phyloP scores from a whole-genome alignment of 129 eudicot species.

The Pseudognaphalium luteoalbum region DNA sequence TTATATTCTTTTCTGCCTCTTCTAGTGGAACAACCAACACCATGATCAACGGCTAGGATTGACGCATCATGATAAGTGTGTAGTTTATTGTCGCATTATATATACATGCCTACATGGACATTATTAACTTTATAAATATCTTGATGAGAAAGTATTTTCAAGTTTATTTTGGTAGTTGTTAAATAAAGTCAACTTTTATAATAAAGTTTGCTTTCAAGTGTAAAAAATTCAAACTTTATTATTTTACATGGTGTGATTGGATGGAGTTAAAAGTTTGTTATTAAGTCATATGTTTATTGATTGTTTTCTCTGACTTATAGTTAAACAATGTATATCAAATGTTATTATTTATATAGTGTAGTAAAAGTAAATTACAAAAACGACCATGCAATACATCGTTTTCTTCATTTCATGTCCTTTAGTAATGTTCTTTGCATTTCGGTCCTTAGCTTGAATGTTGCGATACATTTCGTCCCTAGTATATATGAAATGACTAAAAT shows the following conservation, averaged over 20 bases:
- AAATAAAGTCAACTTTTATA: too few species aligned
- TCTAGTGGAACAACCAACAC: background rate
- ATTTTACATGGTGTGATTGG: background rate
- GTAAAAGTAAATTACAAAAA: too few species aligned
- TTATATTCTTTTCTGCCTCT: background rate
- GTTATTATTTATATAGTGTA: too few species aligned
- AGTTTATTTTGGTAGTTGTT: background rate
- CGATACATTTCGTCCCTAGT: background rate
- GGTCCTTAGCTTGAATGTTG: too few species aligned
- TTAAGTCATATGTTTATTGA: background rate
- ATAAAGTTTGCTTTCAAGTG: background rate
- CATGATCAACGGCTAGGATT: slow-evolving; percentile 13
- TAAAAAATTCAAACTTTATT: too few species aligned
- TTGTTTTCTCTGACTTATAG: too few species aligned
- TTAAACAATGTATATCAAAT: too few species aligned
- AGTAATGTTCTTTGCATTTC: too few species aligned
- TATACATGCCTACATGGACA: too few species aligned
- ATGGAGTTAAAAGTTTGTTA: background rate
- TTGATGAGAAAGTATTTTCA: too few species aligned
- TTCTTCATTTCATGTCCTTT: too few species aligned
- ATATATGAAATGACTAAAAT: background rate
- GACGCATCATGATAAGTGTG: background rate
- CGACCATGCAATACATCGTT: too few species aligned
- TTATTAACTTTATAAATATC: background rate
- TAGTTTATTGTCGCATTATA: slow-evolving; percentile 7